Conservation (phyloP, 208 protist species). For the Giardia muris region DNA sequence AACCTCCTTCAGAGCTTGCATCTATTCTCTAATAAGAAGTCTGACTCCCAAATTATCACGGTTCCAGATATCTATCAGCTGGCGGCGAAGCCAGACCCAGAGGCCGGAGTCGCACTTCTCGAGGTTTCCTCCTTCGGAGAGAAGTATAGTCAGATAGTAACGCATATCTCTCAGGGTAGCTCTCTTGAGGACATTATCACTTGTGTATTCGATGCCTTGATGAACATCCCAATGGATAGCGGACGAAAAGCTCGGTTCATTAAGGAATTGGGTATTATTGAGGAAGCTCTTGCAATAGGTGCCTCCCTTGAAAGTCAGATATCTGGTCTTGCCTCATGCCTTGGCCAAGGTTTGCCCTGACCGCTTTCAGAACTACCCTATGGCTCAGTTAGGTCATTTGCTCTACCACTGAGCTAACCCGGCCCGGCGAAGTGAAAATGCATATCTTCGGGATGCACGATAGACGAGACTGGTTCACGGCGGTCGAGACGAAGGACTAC, state of each 20-base stretch:
- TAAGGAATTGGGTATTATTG: not conserved
- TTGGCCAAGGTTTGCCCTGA: no score
- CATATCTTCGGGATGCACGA: no score
- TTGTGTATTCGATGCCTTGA: not conserved
- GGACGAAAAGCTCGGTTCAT: not conserved
- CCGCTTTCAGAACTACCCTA: no score
- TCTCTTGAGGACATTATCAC: not conserved
- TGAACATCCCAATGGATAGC: not conserved
- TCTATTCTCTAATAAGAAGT: no score
- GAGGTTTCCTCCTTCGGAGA: not conserved
- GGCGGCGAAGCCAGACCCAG: not conserved
- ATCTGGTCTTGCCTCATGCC: not conserved
- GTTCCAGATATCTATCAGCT: not conserved
- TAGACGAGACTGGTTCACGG: not conserved
- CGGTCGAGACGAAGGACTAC: not conserved
- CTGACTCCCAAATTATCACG: not conserved
- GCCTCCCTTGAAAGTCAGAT: not conserved
- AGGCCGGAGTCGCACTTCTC: not conserved
- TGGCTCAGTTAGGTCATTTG: no score
- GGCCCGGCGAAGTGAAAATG: no score
- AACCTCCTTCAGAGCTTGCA: conserved; percentile 24
- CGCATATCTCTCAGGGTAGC: not conserved
- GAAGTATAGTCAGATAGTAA: not conserved
- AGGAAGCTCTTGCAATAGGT: not conserved
- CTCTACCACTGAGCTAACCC: no score